Base-by-base conservation (phyloP, 306 rosid species). In the Cicer bijugum region DNA sequence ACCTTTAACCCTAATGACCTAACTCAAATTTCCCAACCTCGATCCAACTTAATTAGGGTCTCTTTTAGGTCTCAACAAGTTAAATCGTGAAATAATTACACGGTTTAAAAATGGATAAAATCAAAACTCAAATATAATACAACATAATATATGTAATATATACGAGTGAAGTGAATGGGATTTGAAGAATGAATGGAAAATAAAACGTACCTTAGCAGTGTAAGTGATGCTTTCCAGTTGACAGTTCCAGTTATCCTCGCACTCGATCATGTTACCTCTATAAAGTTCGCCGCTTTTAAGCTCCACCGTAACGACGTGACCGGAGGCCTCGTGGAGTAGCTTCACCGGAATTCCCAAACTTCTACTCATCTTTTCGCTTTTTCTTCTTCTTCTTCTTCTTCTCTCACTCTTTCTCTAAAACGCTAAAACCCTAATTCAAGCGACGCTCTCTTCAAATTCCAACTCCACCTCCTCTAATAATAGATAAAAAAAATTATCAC, bases 191-290 rank as follows among this genome's bases (percentile, higher is more conserved):
- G 67, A 61, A 67, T 12, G 4, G 3, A 11, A n/a, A n/a, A 17
- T 17, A 72, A 9, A 9, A 0, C n/a, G 33, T 10, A 92, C 99
- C 91, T 89, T 94, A n/a, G 99, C 97, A 23, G 99, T 94, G 87
- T 85, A 94, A 84, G 99, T 94, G 78, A 94, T 94, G 85, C 85
- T 94, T 84, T 94, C 99, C 53, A 94, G 99, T 82, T 94, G 99
- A 79, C 97, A 94, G 81, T 91, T 94, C 99, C 97, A 94, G 83
- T 94, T 94, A 77, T 94, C 99, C 78, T 94, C 99, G 60, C 99
- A 94, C 84, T 94, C 99, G 37, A 94, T 76, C 97, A 94, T 89
- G 79, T 94, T 88, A 28, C 99, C 99, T 82, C 99, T 85, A 72
- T 94, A 91, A 51, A 94, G 97, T 86, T 94, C 99, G 3, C 99